A percentile compares a stretch with the other conserved stretches of the same genome.
Conservation (phyloP, 192 early-diverging fungal genomes). For the Coemansia sp. region DNA sequence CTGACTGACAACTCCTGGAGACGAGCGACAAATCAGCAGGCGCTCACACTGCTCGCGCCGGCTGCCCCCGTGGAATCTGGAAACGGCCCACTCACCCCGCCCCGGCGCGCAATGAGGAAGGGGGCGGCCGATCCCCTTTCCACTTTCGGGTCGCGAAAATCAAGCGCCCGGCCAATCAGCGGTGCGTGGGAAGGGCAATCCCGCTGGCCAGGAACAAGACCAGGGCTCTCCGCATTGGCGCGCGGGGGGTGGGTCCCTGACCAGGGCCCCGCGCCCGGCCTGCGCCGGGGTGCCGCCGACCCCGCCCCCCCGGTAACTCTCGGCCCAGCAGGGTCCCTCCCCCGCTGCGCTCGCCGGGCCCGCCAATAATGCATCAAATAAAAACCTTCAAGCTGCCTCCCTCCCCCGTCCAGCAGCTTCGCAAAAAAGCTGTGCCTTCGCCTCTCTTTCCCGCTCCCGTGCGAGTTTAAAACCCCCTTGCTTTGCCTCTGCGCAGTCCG, state of each 20-base stretch:
- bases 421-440: too few relatives aligned
- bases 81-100: too few relatives aligned
- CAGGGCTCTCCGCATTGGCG: neutral
- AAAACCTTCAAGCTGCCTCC: conserved; percentile 9
- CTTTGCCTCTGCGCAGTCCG: too few relatives aligned
- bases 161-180: neutral
- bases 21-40: too few relatives aligned
- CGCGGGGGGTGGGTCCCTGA: neutral
- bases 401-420: too few relatives aligned
- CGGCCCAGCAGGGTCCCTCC: neutral
- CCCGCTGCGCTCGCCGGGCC: too few relatives aligned
- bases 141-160: neutral
- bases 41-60: too few relatives aligned
- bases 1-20: too few relatives aligned
- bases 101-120: too few relatives aligned
- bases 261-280: neutral
- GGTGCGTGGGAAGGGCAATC: neutral
- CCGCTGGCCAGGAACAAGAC: neutral
- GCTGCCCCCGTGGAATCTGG: too few relatives aligned
- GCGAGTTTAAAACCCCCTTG: too few relatives aligned
- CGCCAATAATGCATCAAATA: conserved; percentile 25
- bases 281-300: neutral
- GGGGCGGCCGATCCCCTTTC: neutral
- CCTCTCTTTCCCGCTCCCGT: too few relatives aligned
- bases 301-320: neutral